Base-by-base conservation (phyloP, 805 yeast species). In the Candida insectalens region DNA sequence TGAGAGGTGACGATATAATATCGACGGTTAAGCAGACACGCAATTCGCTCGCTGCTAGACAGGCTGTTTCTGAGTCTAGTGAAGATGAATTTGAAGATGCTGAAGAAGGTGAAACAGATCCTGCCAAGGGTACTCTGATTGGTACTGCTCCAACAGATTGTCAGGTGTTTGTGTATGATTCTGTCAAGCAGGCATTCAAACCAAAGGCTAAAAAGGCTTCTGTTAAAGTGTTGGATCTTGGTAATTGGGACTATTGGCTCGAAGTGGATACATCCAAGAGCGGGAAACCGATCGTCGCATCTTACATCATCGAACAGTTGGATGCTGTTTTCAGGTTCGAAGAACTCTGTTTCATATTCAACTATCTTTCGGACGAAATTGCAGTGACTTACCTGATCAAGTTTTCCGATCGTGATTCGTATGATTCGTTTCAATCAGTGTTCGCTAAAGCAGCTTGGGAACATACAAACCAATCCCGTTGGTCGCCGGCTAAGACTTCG, bases 251-350 rank as follows among this genome's bases (percentile, higher is more conserved):
- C 19, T 83, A 61, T 47, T 65, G 71, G 59, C 50, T 85, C 23
- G 67, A 69, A 7, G 56, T 77, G 6, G 47, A 50, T 8, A 15
- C 27, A n/a, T 15, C 20, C 20, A 17, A 13, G 10, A 4, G 7
- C 6, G n/a, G n/a, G n/a, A 15, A 49, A 4, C 43, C 51, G 3
- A 35, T 60, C 15, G 38, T 74, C 4, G 71, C 69, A 2, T 52
- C 65, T 4, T 51, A 50, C 3, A 51, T 80, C 16, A 50, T 61
- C 8, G 64, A 71, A 9, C 64, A 66, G 19, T 59, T 84, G 55
- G 76, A 70, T 47, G 84, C 92, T 2, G 63, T 69, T n/a, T 77
- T 83, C 50, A 74, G 77, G 48, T 66, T 62, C 40, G 74, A 68
- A 9, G 51, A 67, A 21, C 42, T 53, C 10, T 66, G 83, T 1